Base-by-base conservation (phyloP, 208 protist genomes). In the Trypanosoma rangeli region DNA sequence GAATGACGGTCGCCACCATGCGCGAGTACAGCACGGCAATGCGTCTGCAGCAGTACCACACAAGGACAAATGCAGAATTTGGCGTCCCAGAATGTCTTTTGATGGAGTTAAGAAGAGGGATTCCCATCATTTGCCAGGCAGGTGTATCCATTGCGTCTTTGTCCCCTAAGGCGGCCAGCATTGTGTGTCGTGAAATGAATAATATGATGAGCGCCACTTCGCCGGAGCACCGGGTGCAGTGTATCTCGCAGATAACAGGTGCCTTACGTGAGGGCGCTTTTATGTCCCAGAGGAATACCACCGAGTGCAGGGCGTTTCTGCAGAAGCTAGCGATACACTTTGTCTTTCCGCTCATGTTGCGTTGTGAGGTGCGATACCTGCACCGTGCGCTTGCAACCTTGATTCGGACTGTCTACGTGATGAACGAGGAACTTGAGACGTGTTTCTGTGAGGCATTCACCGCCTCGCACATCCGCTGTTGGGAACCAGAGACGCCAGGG, bases 351-450 rank as follows among this genome's bases (percentile, higher is more conserved):
- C 57, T 93, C 54, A 71, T 97, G 50, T 58, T 97, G 7, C 85
- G 93, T 77, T 90, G 78, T 66, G 78, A 85, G 18, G 82, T 92
- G 44, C 89, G 92, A 18, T 97, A 94, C 55, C 73, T 93, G 39
- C 92, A 97, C 61, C 85, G 87, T 10, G 86, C 83, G 0, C 78
- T 94, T n/a, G 85, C 82, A 52, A 92, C 86, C 5, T 64, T 93
- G 13, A 48, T 96, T 33, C 84, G 86, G 5, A 79, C 76, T 3
- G 67, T 70, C 15, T 84, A 79, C 63, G 57, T 67, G 0, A 67
- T 78, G 31, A 64, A 67, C 39, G 73, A 67, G 39, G 64, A 60
- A 31, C 64, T 73, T 29, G 67, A 61, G 28, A 37, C 33, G 10
- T 42, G 18, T 12, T 80, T 86, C 68, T 39, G 63, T 44, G 44